Conservation (phyloP, 106 monocot species). For the Ottelia alismoides region DNA sequence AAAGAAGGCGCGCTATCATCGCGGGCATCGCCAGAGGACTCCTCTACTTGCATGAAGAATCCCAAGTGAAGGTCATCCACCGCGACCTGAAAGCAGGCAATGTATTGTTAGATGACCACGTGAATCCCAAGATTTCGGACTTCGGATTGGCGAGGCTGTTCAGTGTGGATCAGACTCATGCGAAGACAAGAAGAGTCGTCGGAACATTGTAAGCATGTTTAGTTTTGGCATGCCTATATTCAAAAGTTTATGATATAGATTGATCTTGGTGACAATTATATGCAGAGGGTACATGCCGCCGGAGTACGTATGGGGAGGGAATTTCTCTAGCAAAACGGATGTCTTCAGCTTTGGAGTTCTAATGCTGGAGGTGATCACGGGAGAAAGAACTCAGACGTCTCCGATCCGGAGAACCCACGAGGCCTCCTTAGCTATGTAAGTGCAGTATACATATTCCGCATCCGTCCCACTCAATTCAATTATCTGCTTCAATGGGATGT, state of each 20-base stretch:
- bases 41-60: conserved; percentile 5
- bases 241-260: too few species aligned
- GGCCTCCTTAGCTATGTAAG: conserved; percentile 7
- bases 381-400: not conserved
- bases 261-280: not conserved
- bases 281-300: conserved; percentile 13
- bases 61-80: conserved; percentile 7
- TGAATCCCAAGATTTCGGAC: conserved; percentile 3
- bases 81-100: conserved; percentile 6
- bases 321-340: conserved; percentile 3
- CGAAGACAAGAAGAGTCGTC: not conserved
- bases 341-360: conserved; percentile 10
- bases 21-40: conserved; percentile 1
- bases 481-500: too few species aligned
- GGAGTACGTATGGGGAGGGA: conserved; percentile 6
- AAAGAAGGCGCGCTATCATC: not conserved
- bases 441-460: too few species aligned
- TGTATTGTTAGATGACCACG: not conserved
- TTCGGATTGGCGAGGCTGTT: conserved; percentile 5
- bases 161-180: not conserved
- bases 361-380: conserved; percentile 1
- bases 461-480: too few species aligned
- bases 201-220: conserved; percentile 7
- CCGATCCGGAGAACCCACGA: not conserved
- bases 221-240: not conserved